Evolutionary conservation across 805 yeast genomes (phyloP).

Genomic region (Candida adriatica): DNA sequence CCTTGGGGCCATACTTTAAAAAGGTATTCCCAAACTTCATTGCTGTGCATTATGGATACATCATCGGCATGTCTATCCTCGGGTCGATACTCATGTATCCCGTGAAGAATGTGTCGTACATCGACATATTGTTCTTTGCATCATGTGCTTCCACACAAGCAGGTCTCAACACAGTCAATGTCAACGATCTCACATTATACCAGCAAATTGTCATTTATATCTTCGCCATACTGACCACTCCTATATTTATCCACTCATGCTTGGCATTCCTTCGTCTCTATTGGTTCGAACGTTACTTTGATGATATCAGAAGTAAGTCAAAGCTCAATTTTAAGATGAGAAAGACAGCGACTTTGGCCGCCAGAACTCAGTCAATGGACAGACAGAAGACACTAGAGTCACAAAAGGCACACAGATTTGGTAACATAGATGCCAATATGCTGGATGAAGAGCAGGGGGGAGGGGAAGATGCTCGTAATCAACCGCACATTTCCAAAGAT

Average conservation of each 20-base stretch:
- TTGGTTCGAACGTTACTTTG: constrained; percentile 86
- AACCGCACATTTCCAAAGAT: neutral
- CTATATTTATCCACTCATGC: constrained; percentile 79
- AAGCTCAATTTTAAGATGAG: constrained; percentile 76
- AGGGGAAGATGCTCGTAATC: too few species aligned
- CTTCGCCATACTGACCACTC: constrained; percentile 64
- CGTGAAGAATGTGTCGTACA: constrained; percentile 53
- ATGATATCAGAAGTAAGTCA: constrained; percentile 72
- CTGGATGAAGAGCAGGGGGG: too few species aligned
- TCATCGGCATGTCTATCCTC: constrained; percentile 49
- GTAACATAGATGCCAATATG: neutral
- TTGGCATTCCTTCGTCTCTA: constrained; percentile 73
- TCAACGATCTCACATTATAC: constrained; percentile 56
- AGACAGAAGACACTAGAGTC: constrained; percentile 14
- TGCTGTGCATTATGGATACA: constrained; percentile 69
- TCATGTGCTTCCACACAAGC: constrained; percentile 84
- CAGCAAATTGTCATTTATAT: constrained; percentile 76
- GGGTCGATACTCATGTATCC: constrained; percentile 79
- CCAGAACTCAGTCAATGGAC: constrained; percentile 32
- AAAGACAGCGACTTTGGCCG: constrained; percentile 66
- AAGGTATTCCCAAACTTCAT: constrained; percentile 36
- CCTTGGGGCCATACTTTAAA: constrained; percentile 30
- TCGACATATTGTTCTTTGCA: constrained; percentile 74
- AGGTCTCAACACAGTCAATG: constrained; percentile 76
- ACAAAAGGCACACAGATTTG: constrained; percentile 1